A percentile compares a stretch with the other conserved stretches of the same genome.
These are phyloP conservation scores for Melaleuca alternifolia DNA, from an alignment of 345 rosid species.

Conservation along the genomic window DNA sequence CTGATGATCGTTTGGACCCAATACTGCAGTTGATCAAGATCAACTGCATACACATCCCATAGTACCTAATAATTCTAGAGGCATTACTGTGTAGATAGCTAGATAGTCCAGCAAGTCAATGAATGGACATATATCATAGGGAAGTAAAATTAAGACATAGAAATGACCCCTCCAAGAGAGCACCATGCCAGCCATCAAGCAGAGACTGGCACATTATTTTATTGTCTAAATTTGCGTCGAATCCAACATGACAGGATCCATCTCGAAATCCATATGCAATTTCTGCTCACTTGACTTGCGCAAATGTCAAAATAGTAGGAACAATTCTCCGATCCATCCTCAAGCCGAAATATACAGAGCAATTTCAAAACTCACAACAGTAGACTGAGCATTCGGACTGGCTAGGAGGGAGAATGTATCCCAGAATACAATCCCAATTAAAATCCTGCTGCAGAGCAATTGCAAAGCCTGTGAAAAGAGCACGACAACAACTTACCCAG, in stretches of 20 bases:
- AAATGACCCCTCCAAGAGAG: background rate
- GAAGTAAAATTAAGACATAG: background rate
- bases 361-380: background rate
- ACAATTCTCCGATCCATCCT: background rate
- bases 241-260: background rate
- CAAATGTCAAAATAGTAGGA: background rate
- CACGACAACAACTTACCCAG: constrained; percentile 39
- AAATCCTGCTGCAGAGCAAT: background rate
- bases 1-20: constrained; percentile 30
- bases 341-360: background rate
- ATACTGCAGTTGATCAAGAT: background rate
- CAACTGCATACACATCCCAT: background rate
- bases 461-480: background rate
- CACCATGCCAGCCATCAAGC: background rate
- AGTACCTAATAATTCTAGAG: background rate
- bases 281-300: background rate
- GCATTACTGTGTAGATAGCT: background rate
- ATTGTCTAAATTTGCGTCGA: background rate
- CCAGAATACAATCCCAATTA: background rate
- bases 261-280: background rate
- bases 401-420: background rate
- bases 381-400: background rate
- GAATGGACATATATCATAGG: background rate
- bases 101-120: background rate
- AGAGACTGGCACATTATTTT: background rate